These are phyloP conservation scores for Pseudocercospora crystallina DNA, from an alignment of 2,329 filamentous ascomycete genomes.

Conservation along the genomic window DNA sequence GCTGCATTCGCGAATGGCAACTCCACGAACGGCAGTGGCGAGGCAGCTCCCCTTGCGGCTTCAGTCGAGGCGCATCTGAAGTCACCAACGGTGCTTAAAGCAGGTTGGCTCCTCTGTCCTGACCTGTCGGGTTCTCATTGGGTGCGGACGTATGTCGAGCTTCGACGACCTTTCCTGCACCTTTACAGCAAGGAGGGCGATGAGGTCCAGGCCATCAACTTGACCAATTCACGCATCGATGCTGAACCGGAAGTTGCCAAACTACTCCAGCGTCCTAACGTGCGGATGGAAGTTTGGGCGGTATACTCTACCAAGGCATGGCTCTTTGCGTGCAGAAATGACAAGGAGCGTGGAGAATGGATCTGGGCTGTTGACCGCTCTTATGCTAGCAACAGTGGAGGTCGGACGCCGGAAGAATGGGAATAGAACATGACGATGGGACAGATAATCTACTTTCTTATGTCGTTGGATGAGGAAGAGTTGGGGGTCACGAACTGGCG, in stretches of 20 bases:
- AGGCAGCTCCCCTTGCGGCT: conserved; percentile 67
- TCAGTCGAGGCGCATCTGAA: conserved; percentile 77
- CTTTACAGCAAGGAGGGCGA: conserved; percentile 86
- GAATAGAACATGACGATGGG: conserved; percentile 1
- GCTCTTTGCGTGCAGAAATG: conserved; percentile 85
- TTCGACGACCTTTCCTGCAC: conserved; percentile 87
- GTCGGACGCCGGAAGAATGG: conserved; percentile 23
- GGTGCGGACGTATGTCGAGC: conserved; percentile 90
- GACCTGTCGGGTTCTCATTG: conserved; percentile 77
- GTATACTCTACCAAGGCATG: conserved; percentile 95
- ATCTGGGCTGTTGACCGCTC: conserved; percentile 92
- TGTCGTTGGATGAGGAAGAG: too few relatives aligned
- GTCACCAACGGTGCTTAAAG: conserved; percentile 71
- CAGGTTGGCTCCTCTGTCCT: conserved; percentile 80
- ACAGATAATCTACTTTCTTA: too few relatives aligned
- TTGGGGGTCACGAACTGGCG: too few relatives aligned
- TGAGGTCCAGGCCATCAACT: conserved; percentile 83
- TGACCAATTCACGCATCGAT: conserved; percentile 87
- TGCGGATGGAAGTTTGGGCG: conserved; percentile 67
- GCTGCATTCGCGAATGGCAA: conserved; percentile 39
- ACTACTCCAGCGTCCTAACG: conserved; percentile 54
- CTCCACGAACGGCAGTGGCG: conserved; percentile 32
- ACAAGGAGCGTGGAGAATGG: conserved; percentile 95
- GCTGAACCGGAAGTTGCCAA: conserved; percentile 84
- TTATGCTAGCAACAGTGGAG: conserved; percentile 49